A percentile compares a stretch with the other conserved stretches of the same genome.
phyloP scores from a whole-genome alignment of 2,329 filamentous ascomycete genomes.

The Alternaria solani region DNA sequence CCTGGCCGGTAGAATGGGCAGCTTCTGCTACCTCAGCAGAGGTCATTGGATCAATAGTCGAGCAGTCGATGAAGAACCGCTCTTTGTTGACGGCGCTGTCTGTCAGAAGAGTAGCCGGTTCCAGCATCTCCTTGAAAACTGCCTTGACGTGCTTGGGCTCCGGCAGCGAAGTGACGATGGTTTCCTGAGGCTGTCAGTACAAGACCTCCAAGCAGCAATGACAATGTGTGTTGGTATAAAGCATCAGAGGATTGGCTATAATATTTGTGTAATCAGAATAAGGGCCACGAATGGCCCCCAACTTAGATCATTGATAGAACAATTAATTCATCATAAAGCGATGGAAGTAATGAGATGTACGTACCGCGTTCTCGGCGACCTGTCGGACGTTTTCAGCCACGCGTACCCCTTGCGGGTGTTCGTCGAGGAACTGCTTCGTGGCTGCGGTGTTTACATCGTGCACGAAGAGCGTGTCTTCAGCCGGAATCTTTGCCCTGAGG shows the following conservation, averaged over 20 bases:
- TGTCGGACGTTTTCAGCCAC: slow-evolving; percentile 67
- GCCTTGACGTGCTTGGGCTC: slow-evolving; percentile 86
- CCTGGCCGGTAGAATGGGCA: slow-evolving; percentile 71
- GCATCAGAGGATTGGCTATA: slow-evolving; percentile 79
- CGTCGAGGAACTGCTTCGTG: slow-evolving; percentile 65
- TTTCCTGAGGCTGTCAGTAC: slow-evolving; percentile 67
- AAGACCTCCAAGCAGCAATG: slow-evolving; percentile 6
- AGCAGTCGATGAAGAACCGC: slow-evolving; percentile 92
- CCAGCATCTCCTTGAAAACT: slow-evolving; percentile 80
- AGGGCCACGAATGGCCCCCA: slow-evolving; percentile 66
- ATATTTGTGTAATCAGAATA: slow-evolving; percentile 67
- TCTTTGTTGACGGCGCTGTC: slow-evolving; percentile 60
- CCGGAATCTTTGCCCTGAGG: slow-evolving; percentile 70
- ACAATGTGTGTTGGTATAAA: slow-evolving; percentile 19
- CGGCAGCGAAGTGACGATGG: slow-evolving; percentile 86
- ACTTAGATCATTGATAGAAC: slow-evolving; percentile 76
- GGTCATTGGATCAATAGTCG: slow-evolving; percentile 90
- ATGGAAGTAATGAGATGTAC: slow-evolving; percentile 41
- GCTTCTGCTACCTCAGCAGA: slow-evolving; percentile 78
- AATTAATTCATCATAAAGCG: slow-evolving; percentile 59
- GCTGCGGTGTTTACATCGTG: slow-evolving; percentile 70
- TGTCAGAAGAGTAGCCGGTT: slow-evolving; percentile 61
- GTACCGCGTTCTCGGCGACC: slow-evolving; percentile 72
- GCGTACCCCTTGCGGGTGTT: slow-evolving; percentile 62
- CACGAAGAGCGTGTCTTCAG: slow-evolving; percentile 68